A percentile compares a stretch with the other conserved stretches of the same genome.
phyloP scores from a whole-genome alignment of 2,329 filamentous ascomycete species.

The Aspergillus persii region DNA sequence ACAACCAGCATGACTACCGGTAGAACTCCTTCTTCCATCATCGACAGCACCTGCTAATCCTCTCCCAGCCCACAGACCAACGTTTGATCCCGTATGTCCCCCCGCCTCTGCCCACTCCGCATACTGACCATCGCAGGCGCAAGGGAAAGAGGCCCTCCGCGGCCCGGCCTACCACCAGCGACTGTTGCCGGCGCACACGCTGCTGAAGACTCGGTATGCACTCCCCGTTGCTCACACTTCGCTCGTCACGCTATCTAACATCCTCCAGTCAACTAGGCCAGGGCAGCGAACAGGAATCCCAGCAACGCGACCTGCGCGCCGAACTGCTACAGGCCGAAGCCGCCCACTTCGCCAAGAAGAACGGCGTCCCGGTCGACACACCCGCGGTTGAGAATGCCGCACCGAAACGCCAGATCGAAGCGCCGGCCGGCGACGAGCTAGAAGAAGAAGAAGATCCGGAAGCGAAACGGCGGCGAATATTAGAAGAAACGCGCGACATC shows the following conservation, averaged over 20 bases:
- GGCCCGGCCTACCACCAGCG: constrained; percentile 95
- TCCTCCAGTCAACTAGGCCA: constrained; percentile 72
- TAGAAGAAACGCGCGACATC: constrained; percentile 84
- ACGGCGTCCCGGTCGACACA: constrained; percentile 58
- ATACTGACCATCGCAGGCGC: constrained; percentile 56
- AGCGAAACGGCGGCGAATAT: constrained; percentile 77
- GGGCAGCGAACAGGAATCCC: constrained; percentile 72
- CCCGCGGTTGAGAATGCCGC: constrained; percentile 36
- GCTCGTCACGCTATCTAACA: constrained; percentile 10
- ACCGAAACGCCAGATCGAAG: constrained; percentile 65
- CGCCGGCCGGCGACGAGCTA: constrained; percentile 37
- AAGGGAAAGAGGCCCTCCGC: constrained; percentile 90
- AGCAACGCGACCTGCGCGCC: constrained; percentile 76
- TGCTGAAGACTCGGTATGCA: constrained; percentile 75
- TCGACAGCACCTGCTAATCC: constrained; percentile 18
- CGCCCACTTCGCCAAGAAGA: constrained; percentile 81
- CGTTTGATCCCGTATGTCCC: constrained; percentile 79
- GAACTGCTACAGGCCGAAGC: constrained; percentile 89
- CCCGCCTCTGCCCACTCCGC: neutral
- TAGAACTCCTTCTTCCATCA: constrained; percentile 17
- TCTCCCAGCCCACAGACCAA: constrained; percentile 72
- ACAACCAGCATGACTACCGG: constrained; percentile 42
- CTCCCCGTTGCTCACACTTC: constrained; percentile 13
- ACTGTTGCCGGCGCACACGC: constrained; percentile 87
- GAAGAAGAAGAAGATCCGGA: constrained; percentile 64